Base-by-base conservation (phyloP, 176 grass and related monocot genomes). In the Eremochloa ophiuroides region DNA sequence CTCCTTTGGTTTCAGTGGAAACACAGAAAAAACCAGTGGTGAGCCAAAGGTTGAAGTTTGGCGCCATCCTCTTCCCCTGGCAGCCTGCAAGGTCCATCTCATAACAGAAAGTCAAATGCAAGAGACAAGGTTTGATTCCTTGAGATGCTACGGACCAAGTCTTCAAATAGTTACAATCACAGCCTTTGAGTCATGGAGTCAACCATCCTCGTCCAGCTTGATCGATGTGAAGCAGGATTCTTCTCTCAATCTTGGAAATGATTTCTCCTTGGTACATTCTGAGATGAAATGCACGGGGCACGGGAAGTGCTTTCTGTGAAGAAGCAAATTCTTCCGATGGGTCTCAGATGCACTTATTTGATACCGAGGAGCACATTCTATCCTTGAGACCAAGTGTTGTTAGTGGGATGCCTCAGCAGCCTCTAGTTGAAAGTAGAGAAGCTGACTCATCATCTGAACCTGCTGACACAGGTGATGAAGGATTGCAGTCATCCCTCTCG, bases 81-180 rank as follows among this genome's bases (percentile, higher is more conserved):
- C 83, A 83, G 50, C 39, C 77, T 80, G 56, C 88, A 86, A 83
- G 50, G 75, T 67, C 61, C 88, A 75, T 85, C 69, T 74, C 82
- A 79, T 17, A 87, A 88, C 68, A 83, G 30, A 86, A 90, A 81
- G 56, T 83, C 81, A 68, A 87, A 80, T 86, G 78, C 68, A 35
- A 77, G 65, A 87, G 82, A 85, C 8, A 91, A 80, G 50, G 62
- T 58, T 79, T 84, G 58, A 67, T 94, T 90, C 73, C 91, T 94
- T 39, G 68, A 88, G 29, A 48, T 31, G 2, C 28, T 94, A 62
- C 80, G 91, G 60, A 81, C 53, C 75, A 94, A 94, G 70, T 78
- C 72, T 40, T 85, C 50, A 68, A 86, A 88, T 71, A 73, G 70
- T 86, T 82, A n/a, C 87, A 22, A 87, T 58, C 76, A 67, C 66